These are phyloP conservation scores for Ophiostoma ips DNA, from an alignment of 2,329 filamentous ascomycete genomes.

Conservation along the genomic window DNA sequence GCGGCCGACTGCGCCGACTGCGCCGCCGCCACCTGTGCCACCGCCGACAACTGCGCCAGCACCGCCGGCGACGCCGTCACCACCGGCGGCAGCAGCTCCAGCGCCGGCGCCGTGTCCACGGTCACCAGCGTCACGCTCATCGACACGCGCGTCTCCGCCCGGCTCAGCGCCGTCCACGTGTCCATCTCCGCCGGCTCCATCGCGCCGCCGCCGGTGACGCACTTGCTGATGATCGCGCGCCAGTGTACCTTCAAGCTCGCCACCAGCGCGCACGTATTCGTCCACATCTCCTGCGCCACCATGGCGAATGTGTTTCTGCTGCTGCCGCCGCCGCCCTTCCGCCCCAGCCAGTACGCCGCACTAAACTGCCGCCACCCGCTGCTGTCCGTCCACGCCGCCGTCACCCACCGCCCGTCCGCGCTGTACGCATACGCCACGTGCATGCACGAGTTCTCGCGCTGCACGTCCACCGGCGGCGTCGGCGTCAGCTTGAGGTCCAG, in stretches of 20 bases:
- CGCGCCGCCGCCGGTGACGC: no score
- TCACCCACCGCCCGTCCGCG: conserved; percentile 63
- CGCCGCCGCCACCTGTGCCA: conserved; percentile 42
- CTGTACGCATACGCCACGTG: conserved; percentile 70
- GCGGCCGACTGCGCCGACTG: conserved; percentile 47
- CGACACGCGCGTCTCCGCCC: conserved; percentile 35
- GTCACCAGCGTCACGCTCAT: conserved; percentile 46
- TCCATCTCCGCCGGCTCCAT: conserved; percentile 55
- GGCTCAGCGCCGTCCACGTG: conserved; percentile 40
- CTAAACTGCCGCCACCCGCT: conserved; percentile 59
- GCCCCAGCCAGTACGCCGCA: conserved; percentile 56
- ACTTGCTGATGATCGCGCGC: conserved; percentile 63
- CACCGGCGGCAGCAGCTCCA: conserved; percentile 46
- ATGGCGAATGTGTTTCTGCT: conserved; percentile 42
- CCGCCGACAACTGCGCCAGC: conserved; percentile 28
- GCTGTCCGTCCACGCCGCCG: conserved; percentile 69
- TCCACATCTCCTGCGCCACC: conserved; percentile 64
- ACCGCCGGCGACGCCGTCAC: conserved; percentile 33
- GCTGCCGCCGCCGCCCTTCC: conserved; percentile 38
- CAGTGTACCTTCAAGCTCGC: conserved; percentile 57
- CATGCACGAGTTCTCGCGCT: conserved; percentile 67
- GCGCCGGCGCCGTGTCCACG: conserved; percentile 49
- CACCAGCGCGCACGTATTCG: conserved; percentile 60
- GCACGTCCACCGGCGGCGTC: conserved; percentile 55
- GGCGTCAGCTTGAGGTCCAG: conserved; percentile 62